Conservation (phyloP, 1,284 basidiomycete genomes). For the Pholiota adiposa region DNA sequence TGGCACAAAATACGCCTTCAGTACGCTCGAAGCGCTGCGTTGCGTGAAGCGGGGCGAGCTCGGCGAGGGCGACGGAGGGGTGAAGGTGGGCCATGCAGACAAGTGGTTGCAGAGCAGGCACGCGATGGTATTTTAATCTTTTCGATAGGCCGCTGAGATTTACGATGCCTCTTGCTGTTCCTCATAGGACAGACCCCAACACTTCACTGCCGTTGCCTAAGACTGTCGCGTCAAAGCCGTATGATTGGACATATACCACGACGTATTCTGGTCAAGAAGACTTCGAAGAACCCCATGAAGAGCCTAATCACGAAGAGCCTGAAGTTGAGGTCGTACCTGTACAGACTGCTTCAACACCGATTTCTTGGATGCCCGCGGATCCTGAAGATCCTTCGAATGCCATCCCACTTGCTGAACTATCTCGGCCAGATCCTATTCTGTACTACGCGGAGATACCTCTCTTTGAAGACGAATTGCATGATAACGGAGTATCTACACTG, state of each 20-base stretch:
- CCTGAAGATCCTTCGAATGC: constrained; percentile 54
- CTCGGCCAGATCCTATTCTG: constrained; percentile 90
- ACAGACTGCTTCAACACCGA: constrained; percentile 24
- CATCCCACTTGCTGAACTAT: constrained; percentile 84
- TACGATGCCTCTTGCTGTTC: constrained; percentile 15
- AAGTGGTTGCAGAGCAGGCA: constrained; percentile 92
- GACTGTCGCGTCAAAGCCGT: constrained; percentile 82
- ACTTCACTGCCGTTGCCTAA: constrained; percentile 71
- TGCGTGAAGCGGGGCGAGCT: constrained; percentile 81
- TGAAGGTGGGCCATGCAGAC: constrained; percentile 94
- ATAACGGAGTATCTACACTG: constrained; percentile 86
- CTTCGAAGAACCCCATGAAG: constrained; percentile 19
- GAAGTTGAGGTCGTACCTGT: neutral
- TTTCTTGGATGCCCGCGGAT: constrained; percentile 57
- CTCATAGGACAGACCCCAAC: constrained; percentile 60
- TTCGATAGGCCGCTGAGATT: constrained; percentile 12
- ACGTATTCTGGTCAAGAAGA: constrained; percentile 74
- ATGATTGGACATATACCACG: constrained; percentile 99
- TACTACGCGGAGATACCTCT: constrained; percentile 94
- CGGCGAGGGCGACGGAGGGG: constrained; percentile 80
- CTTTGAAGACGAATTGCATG: constrained; percentile 94
- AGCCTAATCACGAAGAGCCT: constrained; percentile 1
- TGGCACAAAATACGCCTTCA: constrained; percentile 72
- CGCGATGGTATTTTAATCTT: constrained; percentile 23
- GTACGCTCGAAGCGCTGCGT: constrained; percentile 71